Conservation (phyloP, 2,329 filamentous ascomycete genomes). For the Lasiodiplodia citricola region DNA sequence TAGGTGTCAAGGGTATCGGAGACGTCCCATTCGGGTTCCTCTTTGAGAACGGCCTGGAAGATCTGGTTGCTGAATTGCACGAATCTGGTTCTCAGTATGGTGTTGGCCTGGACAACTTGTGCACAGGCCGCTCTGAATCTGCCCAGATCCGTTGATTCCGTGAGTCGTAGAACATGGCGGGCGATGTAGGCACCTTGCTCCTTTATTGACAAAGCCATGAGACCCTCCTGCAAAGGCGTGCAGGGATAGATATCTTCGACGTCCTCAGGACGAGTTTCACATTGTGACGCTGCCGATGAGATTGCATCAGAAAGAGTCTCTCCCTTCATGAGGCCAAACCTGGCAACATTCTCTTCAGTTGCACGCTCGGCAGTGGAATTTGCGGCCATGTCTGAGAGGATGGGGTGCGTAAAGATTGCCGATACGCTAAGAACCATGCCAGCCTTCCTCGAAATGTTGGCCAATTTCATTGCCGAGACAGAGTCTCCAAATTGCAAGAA, state of each 20-base stretch:
- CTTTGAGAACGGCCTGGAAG: conserved; percentile 6
- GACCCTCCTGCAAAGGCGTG: conserved; percentile 48
- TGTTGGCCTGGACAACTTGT: conserved; percentile 34
- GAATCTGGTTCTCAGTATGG: conserved; percentile 48
- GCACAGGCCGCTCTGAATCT: conserved; percentile 46
- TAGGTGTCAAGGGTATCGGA: conserved; percentile 35
- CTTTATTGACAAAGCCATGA: conserved; percentile 48
- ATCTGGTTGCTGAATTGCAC: conserved; percentile 17
- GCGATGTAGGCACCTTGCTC: conserved; percentile 46
- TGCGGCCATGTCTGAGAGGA: too few species aligned
- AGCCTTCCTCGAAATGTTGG: too few species aligned
- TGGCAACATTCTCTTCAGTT: too few species aligned
- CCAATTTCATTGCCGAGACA: conserved; percentile 41
- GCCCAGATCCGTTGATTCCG: conserved; percentile 31
- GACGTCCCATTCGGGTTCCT: not conserved
- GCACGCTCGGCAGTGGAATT: too few species aligned
- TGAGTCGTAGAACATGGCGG: conserved; percentile 41
- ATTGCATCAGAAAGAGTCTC: not conserved
- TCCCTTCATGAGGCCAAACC: too few species aligned
- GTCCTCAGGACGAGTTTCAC: conserved; percentile 31
- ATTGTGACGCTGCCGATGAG: conserved; percentile 31
- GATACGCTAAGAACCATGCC: too few species aligned
- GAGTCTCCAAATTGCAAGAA: conserved; percentile 43
- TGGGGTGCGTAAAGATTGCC: too few species aligned
- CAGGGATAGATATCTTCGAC: conserved; percentile 50